phyloP scores from a whole-genome alignment of 2,329 filamentous ascomycete species.

The Arthrobotrys musiformis region DNA sequence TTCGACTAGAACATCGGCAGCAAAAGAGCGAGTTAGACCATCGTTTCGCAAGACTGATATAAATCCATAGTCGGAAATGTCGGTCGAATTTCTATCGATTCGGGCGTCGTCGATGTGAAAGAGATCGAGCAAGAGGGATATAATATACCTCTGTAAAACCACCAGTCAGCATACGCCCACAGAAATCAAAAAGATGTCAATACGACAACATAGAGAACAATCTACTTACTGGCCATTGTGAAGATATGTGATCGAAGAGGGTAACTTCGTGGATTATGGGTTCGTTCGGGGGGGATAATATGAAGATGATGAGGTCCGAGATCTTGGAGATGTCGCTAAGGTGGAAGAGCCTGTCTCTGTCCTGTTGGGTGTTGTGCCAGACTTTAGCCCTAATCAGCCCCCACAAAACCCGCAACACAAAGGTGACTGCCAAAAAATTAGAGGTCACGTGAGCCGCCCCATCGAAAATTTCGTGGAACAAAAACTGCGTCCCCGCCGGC shows the following conservation, averaged over 20 bases:
- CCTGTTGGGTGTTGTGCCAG: constrained; percentile 38
- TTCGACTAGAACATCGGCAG: constrained; percentile 80
- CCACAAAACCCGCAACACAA: constrained; percentile 26
- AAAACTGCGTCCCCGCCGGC: neutral
- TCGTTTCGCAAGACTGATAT: constrained; percentile 10
- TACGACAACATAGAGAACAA: neutral
- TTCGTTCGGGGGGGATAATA: constrained; percentile 27
- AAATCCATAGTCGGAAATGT: neutral
- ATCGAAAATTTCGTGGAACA: constrained; percentile 14
- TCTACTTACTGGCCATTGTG: constrained; percentile 55
- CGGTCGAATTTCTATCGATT: constrained; percentile 4
- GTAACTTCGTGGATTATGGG: constrained; percentile 37
- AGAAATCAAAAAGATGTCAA: neutral
- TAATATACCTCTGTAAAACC: constrained; percentile 45
- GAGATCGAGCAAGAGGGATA: constrained; percentile 1
- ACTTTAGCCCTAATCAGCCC: constrained; percentile 50
- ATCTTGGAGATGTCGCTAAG: constrained; percentile 12
- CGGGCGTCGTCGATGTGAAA: neutral
- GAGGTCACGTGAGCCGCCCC: constrained; percentile 34
- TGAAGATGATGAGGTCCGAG: constrained; percentile 17
- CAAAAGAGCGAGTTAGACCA: constrained; percentile 40
- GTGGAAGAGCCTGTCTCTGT: constrained; percentile 13
- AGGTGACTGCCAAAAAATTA: constrained; percentile 52
- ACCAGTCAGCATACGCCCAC: constrained; percentile 18
- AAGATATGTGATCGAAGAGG: constrained; percentile 39